Conservation (phyloP, 306 rosid genomes). For the Mucuna pruriens region DNA sequence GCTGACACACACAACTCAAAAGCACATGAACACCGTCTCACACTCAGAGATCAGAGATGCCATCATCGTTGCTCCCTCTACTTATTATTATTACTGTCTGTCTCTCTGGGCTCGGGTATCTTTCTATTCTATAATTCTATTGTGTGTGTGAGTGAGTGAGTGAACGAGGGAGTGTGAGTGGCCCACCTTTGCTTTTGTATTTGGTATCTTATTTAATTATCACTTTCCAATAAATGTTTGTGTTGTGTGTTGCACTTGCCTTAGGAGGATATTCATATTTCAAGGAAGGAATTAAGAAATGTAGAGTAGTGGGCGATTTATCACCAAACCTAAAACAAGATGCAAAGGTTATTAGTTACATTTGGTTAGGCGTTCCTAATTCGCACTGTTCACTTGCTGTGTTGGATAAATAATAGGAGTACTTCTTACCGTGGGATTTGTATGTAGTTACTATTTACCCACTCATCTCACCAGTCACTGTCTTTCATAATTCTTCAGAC, state of each 20-base stretch:
- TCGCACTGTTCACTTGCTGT: neutral
- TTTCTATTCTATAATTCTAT: neutral
- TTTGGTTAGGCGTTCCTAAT: neutral
- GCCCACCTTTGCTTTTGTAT: constrained; percentile 2
- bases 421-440: neutral
- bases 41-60: neutral
- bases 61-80: neutral
- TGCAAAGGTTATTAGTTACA: neutral
- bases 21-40: constrained; percentile 31
- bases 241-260: neutral
- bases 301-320: neutral
- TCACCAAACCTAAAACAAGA: neutral
- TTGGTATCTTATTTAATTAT: neutral
- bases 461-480: neutral
- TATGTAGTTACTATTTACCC: neutral
- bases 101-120: neutral
- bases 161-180: neutral
- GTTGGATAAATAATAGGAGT: neutral
- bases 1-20: constrained; percentile 47
- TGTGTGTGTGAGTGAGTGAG: too few relatives aligned
- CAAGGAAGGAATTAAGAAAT: neutral
- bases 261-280: neutral
- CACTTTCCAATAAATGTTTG: neutral
- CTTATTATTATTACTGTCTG: neutral
- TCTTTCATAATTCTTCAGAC: neutral